Evolutionary conservation across 352 stramenopile genomes (phyloP), one percentile per base, ranked within the genome.

Genomic region (Globisporangium splendens): DNA sequence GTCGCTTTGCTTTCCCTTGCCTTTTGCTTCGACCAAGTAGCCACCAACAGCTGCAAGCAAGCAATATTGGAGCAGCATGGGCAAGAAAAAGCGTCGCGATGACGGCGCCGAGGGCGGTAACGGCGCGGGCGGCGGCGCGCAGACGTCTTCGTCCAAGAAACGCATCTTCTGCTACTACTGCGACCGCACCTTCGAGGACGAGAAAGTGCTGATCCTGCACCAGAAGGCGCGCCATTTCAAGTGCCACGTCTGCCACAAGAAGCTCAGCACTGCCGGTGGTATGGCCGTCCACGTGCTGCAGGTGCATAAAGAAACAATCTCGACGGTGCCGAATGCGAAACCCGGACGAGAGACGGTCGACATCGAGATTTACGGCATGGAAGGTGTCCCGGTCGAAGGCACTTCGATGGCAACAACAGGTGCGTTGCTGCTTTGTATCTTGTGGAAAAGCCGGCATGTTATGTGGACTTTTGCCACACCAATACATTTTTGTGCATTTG

Each of bases 91-190:
- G 66, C 79, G 80, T n/a, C 70, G 72, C 31, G 77, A 89, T 14
- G 83, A 93, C 39, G 77, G 50, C n/a, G 50, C 24, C 31, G 44
- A 24, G 4, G 43, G 31, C 39, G 65, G 54, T 7, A 46, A 50
- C 14, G 54, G 65, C 51, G 59, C 49, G 20, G 69, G 74, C 56
- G 65, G 63, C 24, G 24, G 24, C 24, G 24, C 24, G 24, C 24
- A 31, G 24, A 31, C 24, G 24, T 31, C 24, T 2, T 2, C 24
- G 2, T 31, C 24, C 70, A 50, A 63, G 60, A 66, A 74, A 31
- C 86, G 83, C 57, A 94, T 96, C 65, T 96, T 81, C 71, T 97
- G 91, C 78, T 97, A 96, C 72, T 97, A 97, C 76, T 97, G 91
- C 69, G 90, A 97, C 59, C 79, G 91, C 47, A 76, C 84, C 46